Percentiles rank a stretch among this genome's conserved stretches.
These are phyloP conservation scores for Clavispora asparagi DNA, from an alignment of 805 yeast genomes.

Conservation along the genomic window DNA sequence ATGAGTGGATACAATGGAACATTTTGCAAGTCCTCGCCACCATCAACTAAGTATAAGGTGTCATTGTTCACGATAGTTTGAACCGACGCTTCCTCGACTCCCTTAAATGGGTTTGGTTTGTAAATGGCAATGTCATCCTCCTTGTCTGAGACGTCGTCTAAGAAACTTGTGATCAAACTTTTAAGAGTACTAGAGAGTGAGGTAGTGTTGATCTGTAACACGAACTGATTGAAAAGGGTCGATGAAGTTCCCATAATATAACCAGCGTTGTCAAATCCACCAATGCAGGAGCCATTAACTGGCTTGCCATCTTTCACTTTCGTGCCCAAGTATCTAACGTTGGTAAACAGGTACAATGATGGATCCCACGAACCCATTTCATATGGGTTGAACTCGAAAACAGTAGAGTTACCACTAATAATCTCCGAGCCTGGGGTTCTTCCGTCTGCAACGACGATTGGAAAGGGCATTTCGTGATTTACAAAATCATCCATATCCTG, in stretches of 20 bases:
- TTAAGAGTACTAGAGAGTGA: conserved; percentile 20
- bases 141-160: conserved; percentile 18
- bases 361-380: conserved; percentile 87
- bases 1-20: conserved; percentile 38
- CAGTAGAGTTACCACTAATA: conserved; percentile 32
- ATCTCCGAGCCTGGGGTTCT: conserved; percentile 29
- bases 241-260: conserved; percentile 38
- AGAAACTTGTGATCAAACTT: conserved; percentile 19
- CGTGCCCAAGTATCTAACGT: conserved; percentile 68
- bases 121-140: conserved; percentile 36
- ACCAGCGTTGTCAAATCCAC: conserved; percentile 67
- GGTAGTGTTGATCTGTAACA: conserved; percentile 19
- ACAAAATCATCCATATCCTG: conserved; percentile 20
- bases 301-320: conserved; percentile 57
- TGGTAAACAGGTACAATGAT: conserved; percentile 57
- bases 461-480: conserved; percentile 34
- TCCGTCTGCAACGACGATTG: conserved; percentile 35
- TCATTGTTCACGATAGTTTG: conserved; percentile 21
- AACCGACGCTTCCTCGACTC: conserved; percentile 15
- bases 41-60: conserved; percentile 36
- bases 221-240: conserved; percentile 31
- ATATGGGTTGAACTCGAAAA: conserved; percentile 34
- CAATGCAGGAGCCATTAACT: conserved; percentile 43
- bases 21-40: conserved; percentile 40
- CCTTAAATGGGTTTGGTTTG: conserved; percentile 36